Base-by-base conservation (phyloP, 495 filamentous ascomycete genomes). In the Hypoxylon lienhwacheense region DNA sequence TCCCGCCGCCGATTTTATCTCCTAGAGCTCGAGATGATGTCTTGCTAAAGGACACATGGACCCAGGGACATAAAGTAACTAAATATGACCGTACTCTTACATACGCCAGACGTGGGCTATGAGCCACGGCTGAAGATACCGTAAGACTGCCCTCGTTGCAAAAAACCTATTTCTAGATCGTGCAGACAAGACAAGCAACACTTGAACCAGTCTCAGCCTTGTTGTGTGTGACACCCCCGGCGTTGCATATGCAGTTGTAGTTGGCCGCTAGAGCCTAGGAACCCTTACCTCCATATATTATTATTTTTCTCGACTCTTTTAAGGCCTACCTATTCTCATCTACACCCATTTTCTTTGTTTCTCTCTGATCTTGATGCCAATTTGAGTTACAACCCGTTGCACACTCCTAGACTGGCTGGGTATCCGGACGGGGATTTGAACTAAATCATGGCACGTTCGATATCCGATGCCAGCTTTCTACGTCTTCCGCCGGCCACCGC, bases 401-500 rank as follows among this genome's bases (percentile, higher is more conserved):
- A 42, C 26, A 34, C 37, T 34, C 46, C 25, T 37, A 51, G 47
- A 39, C 33, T 43, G 46, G 45, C 41, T 53, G 47, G 34, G 25
- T 28, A 21, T 53, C 35, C 33, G 48, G 48, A 16, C 41, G 51
- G 63, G 62, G 47, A 32, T 44, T 47, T 42, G 52, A 65, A 46
- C 47, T 48, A 66, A 66, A 53, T 45, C 58, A 67, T 67, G 65
- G 55, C 58, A 53, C 52, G 35, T 35, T 58, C 65, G 47, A 17
- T 40, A 55, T 57, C 50, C 32, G 34, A 42, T 54, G 66, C 72
- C 50, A 42, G 71, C 33, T 73, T 77, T 52, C 50, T 71, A 31
- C 65, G 66, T 22, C 65, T 77, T 7, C 75, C 73, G 17, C 66
- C 69, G 37, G 61, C 70, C 20, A 72, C 73, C 25, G 70, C 70